Evolutionary conservation across 2,329 filamentous ascomycete species (phyloP), one percentile per base, ranked within the genome.

Genomic region (Nannizziopsis arthrosporioides): DNA sequence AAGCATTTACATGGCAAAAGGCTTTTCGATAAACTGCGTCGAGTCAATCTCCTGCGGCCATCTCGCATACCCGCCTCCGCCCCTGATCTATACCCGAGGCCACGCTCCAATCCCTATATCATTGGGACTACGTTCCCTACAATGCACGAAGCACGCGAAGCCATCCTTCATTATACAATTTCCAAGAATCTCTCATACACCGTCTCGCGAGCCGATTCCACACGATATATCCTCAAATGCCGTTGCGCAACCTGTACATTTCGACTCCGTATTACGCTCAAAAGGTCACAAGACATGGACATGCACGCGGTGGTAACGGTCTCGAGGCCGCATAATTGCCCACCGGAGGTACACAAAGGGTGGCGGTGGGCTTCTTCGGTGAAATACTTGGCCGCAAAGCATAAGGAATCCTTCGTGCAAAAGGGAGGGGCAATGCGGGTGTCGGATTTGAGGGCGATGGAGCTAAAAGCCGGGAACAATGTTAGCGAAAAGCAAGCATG

Each of bases 121-220:
- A 62, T 63, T 2, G 63, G 66, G 0, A 66, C 62, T 8, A 59
- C 59, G 3, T 55, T 56, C 1, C 52, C 61, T 4, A 57, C 57
- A 10, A 50, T 50, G 40, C 27, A 50, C 43, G 48, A 47, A 27
- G 48, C 48, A 2, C 48, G 44, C 18, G 38, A 7, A 49, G 55
- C 1, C 34, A 60, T 34, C 52, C 58, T 10, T 55, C 61, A 42
- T 61, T 59, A 18, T 42, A 58, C 7, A n/a, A 46, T 50, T 5
- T 30, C 44, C 17, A 38, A 43, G 30, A 34, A 31, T 12, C 43
- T 50, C 37, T 50, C 48, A 14, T 51, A 62, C 61, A 1, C 49
- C 38, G 51, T 46, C 49, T 30, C 41, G 32, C 38, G 48, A 34
- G 38, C 34, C 45, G 39, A 54, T 49, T 22, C 27, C 34, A 22